Conservation (phyloP, 2,329 filamentous ascomycete genomes). For the Colletotrichum lindemuthianum region DNA sequence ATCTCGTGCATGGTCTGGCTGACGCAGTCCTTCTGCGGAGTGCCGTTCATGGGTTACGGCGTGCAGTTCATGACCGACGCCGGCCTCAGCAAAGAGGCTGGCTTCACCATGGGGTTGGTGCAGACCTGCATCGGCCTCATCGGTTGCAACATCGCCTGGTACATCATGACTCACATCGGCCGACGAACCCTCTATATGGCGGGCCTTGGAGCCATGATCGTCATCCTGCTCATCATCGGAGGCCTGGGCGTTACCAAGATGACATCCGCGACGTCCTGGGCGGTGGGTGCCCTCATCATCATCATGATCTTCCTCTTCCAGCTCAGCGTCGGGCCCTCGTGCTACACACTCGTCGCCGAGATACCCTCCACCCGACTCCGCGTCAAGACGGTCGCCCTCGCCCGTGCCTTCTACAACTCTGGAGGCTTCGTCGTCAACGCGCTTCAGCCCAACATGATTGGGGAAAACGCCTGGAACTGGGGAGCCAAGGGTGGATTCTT, state of each 20-base stretch:
- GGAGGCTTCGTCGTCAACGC: conserved; percentile 51
- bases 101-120: conserved; percentile 51
- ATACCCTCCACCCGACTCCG: conserved; percentile 56
- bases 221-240: conserved; percentile 48
- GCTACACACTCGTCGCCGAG: conserved; percentile 58
- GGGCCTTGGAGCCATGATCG: conserved; percentile 51
- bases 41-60: conserved; percentile 35
- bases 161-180: conserved; percentile 51
- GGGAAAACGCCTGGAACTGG: conserved; percentile 42
- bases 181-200: conserved; percentile 52
- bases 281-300: conserved; percentile 51
- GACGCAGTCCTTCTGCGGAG: conserved; percentile 41
- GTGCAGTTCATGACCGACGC: conserved; percentile 33
- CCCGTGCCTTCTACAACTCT: conserved; percentile 52
- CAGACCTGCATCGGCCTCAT: conserved; percentile 55
- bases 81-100: conserved; percentile 43
- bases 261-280: conserved; percentile 50
- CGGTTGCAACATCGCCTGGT: conserved; percentile 52
- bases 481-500: conserved; percentile 44
- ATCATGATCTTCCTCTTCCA: conserved; percentile 56
- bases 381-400: conserved; percentile 58
- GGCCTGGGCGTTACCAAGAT: conserved; percentile 43
- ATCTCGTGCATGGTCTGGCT: conserved; percentile 43
- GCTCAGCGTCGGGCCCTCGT: conserved; percentile 48
- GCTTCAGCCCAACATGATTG: conserved; percentile 31